Evolutionary conservation across 192 early-diverging fungal species (phyloP), one percentile per base, ranked within the genome.

Genomic region (Mortierella alpina): DNA sequence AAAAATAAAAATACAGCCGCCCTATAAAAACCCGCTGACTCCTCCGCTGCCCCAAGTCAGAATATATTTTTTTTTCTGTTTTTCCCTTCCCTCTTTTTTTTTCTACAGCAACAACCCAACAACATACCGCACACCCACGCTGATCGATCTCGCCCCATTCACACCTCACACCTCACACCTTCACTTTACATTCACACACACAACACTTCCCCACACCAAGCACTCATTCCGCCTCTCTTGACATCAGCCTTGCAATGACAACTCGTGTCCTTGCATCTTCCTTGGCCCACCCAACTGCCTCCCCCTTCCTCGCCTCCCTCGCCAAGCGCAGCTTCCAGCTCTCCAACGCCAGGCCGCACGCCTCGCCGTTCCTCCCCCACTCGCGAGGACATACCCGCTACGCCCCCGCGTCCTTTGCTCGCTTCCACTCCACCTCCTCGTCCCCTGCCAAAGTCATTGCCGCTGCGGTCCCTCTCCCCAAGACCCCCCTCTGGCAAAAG

Each of bases 401-500:
- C 63, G 23, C 14, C 60, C 15, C 60, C 46, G 12, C 45, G n/a
- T 22, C 50, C 54, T 52, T 49, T 59, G 60, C 42, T 48, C 48
- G 18, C 50, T 5, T 52, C 58, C 22, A 31, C 31, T 31, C 31
- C 31, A 31, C 23, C 51, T 40, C 45, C 10, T 56, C 50, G 50
- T 23, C 53, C 31, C 13, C 20, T 44, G 17, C 40, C 23, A n/a
- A 8, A 5, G 10, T 6, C 54, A 22, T 13, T 57, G 54, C 23
- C n/a, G 18, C 54, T 60, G 52, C 54, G 14, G 40, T 22, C 11
- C 23, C 57, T 44, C 45, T 54, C 14, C 22, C 61, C n/a, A 71
- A 66, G 53, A 51, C 70, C 11, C 65, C 77, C 18, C 41, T 68
- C 31, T 80, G 77, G 77, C 66, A 71, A 62, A 80, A 80, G 66